A percentile compares a stretch with the other conserved stretches of the same genome.
phyloP scores from a whole-genome alignment of 179 eudicot species.

The Silene noctiflora region DNA sequence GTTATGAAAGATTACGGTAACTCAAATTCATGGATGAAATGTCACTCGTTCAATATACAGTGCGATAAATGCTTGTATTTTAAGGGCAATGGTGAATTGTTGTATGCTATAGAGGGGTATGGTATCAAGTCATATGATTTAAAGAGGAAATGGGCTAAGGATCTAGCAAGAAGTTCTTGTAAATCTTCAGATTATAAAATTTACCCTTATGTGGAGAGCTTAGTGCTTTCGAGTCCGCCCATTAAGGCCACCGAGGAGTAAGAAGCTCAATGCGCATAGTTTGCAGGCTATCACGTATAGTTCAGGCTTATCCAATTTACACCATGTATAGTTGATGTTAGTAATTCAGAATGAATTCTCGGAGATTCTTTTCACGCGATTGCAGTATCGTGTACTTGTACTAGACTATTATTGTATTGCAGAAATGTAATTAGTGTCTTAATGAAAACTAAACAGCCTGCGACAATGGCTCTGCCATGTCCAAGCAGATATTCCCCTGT shows the following conservation, averaged over 20 bases:
- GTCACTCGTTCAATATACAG: conserved; percentile 1
- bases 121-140: conserved; percentile 28
- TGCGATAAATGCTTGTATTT: conserved; percentile 4
- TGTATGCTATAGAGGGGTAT: conserved; percentile 20
- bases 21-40: conserved; percentile 24
- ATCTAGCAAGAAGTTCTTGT: conserved; percentile 26
- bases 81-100: conserved; percentile 21
- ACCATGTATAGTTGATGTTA: no score
- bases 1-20: conserved; percentile 30
- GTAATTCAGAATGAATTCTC: not conserved
- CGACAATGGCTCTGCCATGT: conserved; percentile 16
- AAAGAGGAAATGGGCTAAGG: conserved; percentile 1
- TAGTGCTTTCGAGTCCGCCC: not conserved
- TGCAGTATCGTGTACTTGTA: not conserved
- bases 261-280: no score
- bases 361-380: not conserved
- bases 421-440: conserved; percentile 8
- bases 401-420: not conserved
- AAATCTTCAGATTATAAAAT: conserved; percentile 15
- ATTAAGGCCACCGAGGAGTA: not conserved
- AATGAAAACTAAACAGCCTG: conserved; percentile 14
- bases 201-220: conserved; percentile 24
- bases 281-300: no score
- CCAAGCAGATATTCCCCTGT: conserved; percentile 10
- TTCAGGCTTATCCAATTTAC: no score